Percentiles rank a stretch among this genome's conserved stretches.
These are phyloP conservation scores for Tylopilus rubrobrunneus DNA, from an alignment of 768 basidiomycete genomes.

Conservation along the genomic window DNA sequence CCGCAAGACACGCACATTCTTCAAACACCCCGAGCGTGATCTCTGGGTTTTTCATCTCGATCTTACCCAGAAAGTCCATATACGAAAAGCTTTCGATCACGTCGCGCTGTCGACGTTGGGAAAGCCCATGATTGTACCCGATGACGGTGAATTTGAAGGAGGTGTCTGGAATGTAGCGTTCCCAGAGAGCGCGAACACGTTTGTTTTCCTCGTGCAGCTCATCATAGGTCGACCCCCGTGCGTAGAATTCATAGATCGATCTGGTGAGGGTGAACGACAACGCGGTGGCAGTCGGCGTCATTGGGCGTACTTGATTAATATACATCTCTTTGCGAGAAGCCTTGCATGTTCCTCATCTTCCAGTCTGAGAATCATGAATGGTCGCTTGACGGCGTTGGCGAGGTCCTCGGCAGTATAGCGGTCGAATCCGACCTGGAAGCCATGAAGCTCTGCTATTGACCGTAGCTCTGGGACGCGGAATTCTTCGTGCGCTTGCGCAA, in stretches of 20 bases:
- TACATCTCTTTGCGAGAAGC: slow-evolving; percentile 70
- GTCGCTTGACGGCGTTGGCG: slow-evolving; percentile 47
- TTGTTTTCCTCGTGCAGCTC: slow-evolving; percentile 59
- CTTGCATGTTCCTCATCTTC: slow-evolving; percentile 69
- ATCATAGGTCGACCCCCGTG: slow-evolving; percentile 62
- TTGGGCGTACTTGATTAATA: slow-evolving; percentile 70
- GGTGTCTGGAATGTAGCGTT: slow-evolving; percentile 54
- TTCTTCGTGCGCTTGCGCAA: slow-evolving; percentile 77
- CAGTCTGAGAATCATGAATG: slow-evolving; percentile 72
- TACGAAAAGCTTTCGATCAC: slow-evolving; percentile 80
- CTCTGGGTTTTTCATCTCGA: slow-evolving; percentile 78
- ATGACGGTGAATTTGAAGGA: slow-evolving; percentile 81
- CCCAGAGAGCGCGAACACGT: slow-evolving; percentile 47
- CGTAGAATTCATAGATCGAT: slow-evolving; percentile 76
- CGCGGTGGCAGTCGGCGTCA: background rate
- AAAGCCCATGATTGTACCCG: slow-evolving; percentile 71
- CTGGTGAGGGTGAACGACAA: slow-evolving; percentile 35
- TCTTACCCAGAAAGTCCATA: slow-evolving; percentile 78
- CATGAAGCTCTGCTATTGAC: slow-evolving; percentile 72
- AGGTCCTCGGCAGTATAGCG: slow-evolving; percentile 40
- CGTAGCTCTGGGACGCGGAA: slow-evolving; percentile 82
- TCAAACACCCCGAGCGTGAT: slow-evolving; percentile 74
- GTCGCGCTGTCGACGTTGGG: slow-evolving; percentile 57
- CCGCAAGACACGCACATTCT: slow-evolving; percentile 60
- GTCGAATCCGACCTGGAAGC: slow-evolving; percentile 52